A percentile compares a stretch with the other conserved stretches of the same genome.
Conservation (phyloP, 164 flowering plant species). For the Tinospora cordifolia region DNA sequence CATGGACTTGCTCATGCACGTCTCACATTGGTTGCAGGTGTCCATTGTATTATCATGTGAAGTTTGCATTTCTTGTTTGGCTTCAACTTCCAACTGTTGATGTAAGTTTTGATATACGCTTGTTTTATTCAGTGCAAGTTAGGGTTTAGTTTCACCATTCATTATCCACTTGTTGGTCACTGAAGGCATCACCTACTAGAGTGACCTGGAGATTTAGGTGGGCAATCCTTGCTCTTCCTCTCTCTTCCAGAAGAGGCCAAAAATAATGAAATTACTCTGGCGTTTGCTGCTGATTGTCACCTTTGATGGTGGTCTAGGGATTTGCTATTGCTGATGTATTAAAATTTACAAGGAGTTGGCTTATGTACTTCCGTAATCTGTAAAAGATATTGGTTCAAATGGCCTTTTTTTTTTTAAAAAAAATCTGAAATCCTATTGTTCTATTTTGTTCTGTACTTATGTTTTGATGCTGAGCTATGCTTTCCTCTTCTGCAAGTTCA, state of each 20-base stretch:
- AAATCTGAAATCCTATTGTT: no score
- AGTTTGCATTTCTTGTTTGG: conserved; percentile 97
- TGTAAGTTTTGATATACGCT: conserved; percentile 30
- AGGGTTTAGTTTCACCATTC: background rate
- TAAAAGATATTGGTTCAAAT: background rate
- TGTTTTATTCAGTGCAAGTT: background rate
- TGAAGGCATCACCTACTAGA: background rate
- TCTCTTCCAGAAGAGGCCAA: no score
- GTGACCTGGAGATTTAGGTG: background rate
- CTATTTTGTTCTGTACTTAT: no score
- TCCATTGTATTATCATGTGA: conserved; percentile 75
- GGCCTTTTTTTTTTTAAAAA: no score
- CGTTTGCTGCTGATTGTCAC: background rate
- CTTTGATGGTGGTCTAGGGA: conserved; percentile 1
- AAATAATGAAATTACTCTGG: no score
- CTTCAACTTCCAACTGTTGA: conserved; percentile 68
- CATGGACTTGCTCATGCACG: background rate
- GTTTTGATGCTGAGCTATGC: no score
- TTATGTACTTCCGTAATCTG: background rate
- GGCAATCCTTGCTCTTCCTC: no score
- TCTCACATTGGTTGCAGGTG: conserved; percentile 36
- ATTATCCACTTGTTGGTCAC: background rate
- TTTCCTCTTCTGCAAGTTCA: no score
- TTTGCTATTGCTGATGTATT: background rate
- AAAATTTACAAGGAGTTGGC: background rate